Evolutionary conservation across 345 rosid genomes (phyloP).

Genomic region (Sisymbrium irio): DNA sequence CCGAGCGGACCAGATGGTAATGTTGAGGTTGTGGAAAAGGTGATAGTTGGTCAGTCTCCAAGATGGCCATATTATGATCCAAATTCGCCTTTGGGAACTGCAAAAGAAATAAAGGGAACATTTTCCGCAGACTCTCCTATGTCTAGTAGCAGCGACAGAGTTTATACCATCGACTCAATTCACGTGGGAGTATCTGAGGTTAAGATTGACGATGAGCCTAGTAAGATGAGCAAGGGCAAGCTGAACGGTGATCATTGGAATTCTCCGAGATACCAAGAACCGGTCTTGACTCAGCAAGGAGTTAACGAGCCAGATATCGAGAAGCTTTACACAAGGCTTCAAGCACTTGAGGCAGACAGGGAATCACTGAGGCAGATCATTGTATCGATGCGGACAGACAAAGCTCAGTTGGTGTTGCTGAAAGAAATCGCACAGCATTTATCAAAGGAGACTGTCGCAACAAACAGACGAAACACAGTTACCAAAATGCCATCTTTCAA

Average conservation of each 20-base stretch:
- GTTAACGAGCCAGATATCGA: constrained; percentile 66
- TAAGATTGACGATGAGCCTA: constrained; percentile 37
- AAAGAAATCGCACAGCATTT: constrained; percentile 93
- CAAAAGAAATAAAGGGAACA: constrained; percentile 45
- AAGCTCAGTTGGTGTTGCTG: constrained; percentile 76
- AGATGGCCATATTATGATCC: constrained; percentile 44
- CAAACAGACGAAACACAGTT: constrained; percentile 43
- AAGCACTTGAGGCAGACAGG: constrained; percentile 93
- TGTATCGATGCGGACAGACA: constrained; percentile 87
- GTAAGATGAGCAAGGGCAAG: constrained; percentile 16
- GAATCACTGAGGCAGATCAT: constrained; percentile 95
- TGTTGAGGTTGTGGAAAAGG: constrained; percentile 49
- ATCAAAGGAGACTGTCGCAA: constrained; percentile 59
- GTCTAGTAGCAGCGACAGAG: constrained; percentile 51
- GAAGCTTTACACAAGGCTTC: constrained; percentile 86
- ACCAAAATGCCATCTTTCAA: constrained; percentile 45
- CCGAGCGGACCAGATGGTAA: constrained; percentile 42
- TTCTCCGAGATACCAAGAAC: constrained; percentile 46
- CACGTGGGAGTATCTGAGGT: constrained; percentile 48
- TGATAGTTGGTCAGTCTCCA: constrained; percentile 70
- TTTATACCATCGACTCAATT: constrained; percentile 74
- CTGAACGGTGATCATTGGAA: constrained; percentile 42
- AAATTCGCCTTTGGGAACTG: constrained; percentile 45
- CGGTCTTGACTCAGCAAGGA: constrained; percentile 42
- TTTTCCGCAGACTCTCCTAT: constrained; percentile 53